Evolutionary conservation across 768 basidiomycete species (phyloP).

Genomic region (Zangia roseola): DNA sequence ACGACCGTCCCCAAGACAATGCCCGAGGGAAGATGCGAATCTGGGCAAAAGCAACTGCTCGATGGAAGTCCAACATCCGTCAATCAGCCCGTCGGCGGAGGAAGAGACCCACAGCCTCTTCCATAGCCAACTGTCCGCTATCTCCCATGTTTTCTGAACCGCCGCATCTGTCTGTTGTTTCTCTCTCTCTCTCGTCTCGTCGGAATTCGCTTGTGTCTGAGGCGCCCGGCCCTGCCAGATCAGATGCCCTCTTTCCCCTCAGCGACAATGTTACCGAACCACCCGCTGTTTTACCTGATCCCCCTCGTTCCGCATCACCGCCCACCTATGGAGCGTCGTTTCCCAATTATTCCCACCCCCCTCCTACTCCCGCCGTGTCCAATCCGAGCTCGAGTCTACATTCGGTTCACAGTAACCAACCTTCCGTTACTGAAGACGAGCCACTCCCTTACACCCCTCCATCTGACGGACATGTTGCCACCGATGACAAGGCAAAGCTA

Average conservation of each 20-base stretch:
- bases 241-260: neutral
- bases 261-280: conserved; percentile 1
- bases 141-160: conserved; percentile 20
- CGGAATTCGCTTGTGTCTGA: conserved; percentile 27
- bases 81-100: conserved; percentile 60
- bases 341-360: conserved; percentile 6
- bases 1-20: conserved; percentile 29
- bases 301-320: conserved; percentile 31
- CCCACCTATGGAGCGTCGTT: conserved; percentile 46
- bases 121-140: conserved; percentile 9
- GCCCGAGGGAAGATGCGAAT: conserved; percentile 51
- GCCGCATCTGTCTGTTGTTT: conserved; percentile 3
- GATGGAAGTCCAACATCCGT: conserved; percentile 67
- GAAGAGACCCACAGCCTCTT: conserved; percentile 9
- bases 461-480: conserved; percentile 58
- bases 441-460: conserved; percentile 30
- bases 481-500: conserved; percentile 61
- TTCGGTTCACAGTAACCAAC: neutral
- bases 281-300: neutral
- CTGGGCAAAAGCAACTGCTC: conserved; percentile 63
- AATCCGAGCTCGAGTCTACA: conserved; percentile 4
- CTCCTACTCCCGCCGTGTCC: conserved; percentile 4
- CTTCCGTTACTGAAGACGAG: conserved; percentile 13
- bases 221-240: conserved; percentile 4
- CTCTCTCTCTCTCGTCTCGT: conserved; percentile 21